Evolutionary conservation across 345 rosid genomes (phyloP).

Genomic region (Citrus glauca): DNA sequence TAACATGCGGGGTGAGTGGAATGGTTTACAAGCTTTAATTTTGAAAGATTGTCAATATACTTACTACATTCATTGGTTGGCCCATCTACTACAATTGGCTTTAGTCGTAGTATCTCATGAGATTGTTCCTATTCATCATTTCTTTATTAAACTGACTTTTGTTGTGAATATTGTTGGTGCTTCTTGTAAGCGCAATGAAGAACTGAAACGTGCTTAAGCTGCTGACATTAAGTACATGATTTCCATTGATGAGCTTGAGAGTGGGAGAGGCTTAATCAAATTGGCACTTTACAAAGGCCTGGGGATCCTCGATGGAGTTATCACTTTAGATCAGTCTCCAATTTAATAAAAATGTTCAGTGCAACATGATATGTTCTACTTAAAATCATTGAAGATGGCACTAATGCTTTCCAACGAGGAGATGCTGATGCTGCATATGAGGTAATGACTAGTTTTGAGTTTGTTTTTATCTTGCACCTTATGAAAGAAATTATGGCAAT

Average conservation of each 20-base stretch:
- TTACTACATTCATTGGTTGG: constrained; percentile 10
- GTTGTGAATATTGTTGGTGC: neutral
- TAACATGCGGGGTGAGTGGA: constrained; percentile 4
- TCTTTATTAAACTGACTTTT: neutral
- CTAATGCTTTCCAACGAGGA: neutral
- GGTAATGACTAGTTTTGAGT: neutral
- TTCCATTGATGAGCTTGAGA: neutral
- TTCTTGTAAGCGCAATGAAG: neutral
- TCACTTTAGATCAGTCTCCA: neutral
- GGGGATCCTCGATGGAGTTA: neutral
- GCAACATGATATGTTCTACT: neutral
- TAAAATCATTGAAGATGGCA: neutral
- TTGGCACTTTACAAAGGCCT: neutral
- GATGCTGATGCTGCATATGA: neutral
- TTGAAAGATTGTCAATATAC: neutral
- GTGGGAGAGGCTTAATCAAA: neutral
- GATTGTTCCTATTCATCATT: neutral
- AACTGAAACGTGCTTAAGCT: neutral
- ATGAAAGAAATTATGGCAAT: neutral
- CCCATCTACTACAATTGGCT: neutral
- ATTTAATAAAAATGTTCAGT: neutral
- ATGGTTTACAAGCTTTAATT: neutral
- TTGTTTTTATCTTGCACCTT: neutral
- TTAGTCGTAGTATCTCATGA: constrained; percentile 1
- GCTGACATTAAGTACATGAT: neutral